Percentiles rank a stretch among this genome's conserved stretches.
Evolutionary conservation across 805 yeast species (phyloP).

Genomic region (Ogataea kodamae): DNA sequence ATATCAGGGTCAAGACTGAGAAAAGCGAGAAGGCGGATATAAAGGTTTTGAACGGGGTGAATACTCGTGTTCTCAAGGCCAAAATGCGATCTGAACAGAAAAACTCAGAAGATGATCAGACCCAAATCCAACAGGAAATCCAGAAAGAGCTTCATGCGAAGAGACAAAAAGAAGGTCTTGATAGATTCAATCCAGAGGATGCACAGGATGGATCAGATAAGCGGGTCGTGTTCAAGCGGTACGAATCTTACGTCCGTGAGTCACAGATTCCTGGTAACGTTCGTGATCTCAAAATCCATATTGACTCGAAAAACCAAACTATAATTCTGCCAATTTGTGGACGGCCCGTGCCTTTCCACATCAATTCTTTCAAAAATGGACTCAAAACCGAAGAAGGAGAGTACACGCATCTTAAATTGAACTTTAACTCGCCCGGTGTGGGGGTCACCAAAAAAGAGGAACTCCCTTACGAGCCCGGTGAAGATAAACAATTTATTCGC

Average conservation of each 20-base stretch:
- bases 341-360: constrained; percentile 96
- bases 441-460: constrained; percentile 67
- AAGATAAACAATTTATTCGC: constrained; percentile 82
- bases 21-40: constrained; percentile 10
- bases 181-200: constrained; percentile 76
- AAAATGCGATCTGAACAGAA: constrained; percentile 76
- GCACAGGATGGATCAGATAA: constrained; percentile 59
- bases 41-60: constrained; percentile 33
- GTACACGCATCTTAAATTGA: constrained; percentile 82
- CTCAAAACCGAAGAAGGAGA: constrained; percentile 96
- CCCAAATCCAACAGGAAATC: constrained; percentile 74
- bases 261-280: constrained; percentile 84
- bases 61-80: constrained; percentile 70
- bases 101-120: constrained; percentile 72
- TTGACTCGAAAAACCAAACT: constrained; percentile 84
- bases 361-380: constrained; percentile 89
- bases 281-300: constrained; percentile 78
- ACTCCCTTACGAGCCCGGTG: constrained; percentile 85
- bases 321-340: constrained; percentile 89
- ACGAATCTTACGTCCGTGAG: constrained; percentile 92
- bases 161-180: constrained; percentile 81
- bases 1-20: constrained; percentile 18
- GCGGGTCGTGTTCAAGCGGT: constrained; percentile 79
- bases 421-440: constrained; percentile 86
- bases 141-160: constrained; percentile 81